Evolutionary conservation across 1,284 basidiomycete genomes (phyloP).

Genomic region (Irpex lacteus): DNA sequence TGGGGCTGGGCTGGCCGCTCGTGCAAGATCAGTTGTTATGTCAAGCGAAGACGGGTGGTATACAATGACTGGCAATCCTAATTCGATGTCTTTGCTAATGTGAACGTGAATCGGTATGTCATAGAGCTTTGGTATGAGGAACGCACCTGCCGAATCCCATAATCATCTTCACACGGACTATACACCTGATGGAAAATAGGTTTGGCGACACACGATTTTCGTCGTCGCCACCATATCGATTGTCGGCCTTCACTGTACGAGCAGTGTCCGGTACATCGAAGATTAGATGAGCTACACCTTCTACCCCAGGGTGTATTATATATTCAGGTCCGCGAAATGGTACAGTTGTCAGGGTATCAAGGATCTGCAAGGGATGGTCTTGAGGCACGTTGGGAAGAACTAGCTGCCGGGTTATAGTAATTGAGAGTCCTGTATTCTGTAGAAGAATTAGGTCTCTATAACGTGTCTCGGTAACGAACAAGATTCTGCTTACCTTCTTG

Average conservation of each 20-base stretch:
- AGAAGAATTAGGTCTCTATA: constrained; percentile 3
- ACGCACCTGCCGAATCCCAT: constrained; percentile 65
- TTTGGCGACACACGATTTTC: constrained; percentile 31
- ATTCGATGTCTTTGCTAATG: constrained; percentile 61
- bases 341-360: constrained; percentile 65
- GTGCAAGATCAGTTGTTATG: constrained; percentile 1
- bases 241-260: constrained; percentile 58
- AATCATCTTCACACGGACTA: constrained; percentile 50
- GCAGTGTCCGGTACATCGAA: constrained; percentile 68
- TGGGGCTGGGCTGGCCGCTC: constrained; percentile 3
- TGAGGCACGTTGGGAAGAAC: constrained; percentile 45
- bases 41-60: constrained; percentile 57
- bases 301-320: constrained; percentile 62
- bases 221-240: constrained; percentile 32
- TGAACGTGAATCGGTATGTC: not conserved
- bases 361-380: constrained; percentile 49
- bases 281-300: constrained; percentile 73
- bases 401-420: constrained; percentile 58
- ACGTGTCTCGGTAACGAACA: constrained; percentile 8
- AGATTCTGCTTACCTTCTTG: constrained; percentile 54
- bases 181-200: constrained; percentile 64
- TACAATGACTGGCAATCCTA: constrained; percentile 63
- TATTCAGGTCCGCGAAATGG: constrained; percentile 72
- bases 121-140: not conserved
- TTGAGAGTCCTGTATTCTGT: constrained; percentile 63